A percentile compares a stretch with the other conserved stretches of the same genome.
Conservation (phyloP, 2,329 filamentous ascomycete species). For the Bipolaris gigantea region DNA sequence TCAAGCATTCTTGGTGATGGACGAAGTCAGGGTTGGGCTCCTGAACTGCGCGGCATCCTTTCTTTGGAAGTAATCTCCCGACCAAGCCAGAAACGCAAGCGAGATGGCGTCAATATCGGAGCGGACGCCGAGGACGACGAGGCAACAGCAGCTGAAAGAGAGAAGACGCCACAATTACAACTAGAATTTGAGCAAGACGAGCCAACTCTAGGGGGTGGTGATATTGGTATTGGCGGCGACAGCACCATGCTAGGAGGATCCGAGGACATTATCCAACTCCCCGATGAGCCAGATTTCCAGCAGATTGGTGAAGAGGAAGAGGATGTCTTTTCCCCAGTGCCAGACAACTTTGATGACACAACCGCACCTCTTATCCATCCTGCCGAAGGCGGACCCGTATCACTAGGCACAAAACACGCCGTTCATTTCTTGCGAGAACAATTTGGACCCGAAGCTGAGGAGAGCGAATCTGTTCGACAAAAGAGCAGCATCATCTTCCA, state of each 20-base stretch:
- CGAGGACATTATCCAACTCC: slow-evolving; percentile 36
- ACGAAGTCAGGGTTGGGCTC: slow-evolving; percentile 79
- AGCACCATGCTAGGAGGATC: slow-evolving; percentile 30
- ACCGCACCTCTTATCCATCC: slow-evolving; percentile 75
- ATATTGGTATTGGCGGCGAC: slow-evolving; percentile 48
- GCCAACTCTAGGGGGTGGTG: slow-evolving; percentile 49
- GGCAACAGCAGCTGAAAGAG: slow-evolving; percentile 47
- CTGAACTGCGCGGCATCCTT: slow-evolving; percentile 89
- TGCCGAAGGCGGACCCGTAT: slow-evolving; percentile 82
- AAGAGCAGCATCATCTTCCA: slow-evolving; percentile 84
- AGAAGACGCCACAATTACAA: slow-evolving; percentile 71
- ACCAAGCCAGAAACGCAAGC: slow-evolving; percentile 87
- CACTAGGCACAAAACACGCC: slow-evolving; percentile 88
- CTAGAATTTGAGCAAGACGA: slow-evolving; percentile 59
- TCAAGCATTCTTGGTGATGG: slow-evolving; percentile 82
- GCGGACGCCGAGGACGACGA: slow-evolving; percentile 69
- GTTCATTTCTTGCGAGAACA: slow-evolving; percentile 91
- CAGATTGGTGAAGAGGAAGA: slow-evolving; percentile 41
- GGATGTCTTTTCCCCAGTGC: slow-evolving; percentile 41
- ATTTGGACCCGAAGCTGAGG: slow-evolving; percentile 74
- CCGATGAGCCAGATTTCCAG: slow-evolving; percentile 29
- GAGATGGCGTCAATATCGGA: slow-evolving; percentile 83
- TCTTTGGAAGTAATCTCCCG: slow-evolving; percentile 79
- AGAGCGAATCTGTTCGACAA: slow-evolving; percentile 69
- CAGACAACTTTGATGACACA: slow-evolving; percentile 75